Conservation (phyloP, 495 filamentous ascomycete species). For the Jackrogersella minutella region DNA sequence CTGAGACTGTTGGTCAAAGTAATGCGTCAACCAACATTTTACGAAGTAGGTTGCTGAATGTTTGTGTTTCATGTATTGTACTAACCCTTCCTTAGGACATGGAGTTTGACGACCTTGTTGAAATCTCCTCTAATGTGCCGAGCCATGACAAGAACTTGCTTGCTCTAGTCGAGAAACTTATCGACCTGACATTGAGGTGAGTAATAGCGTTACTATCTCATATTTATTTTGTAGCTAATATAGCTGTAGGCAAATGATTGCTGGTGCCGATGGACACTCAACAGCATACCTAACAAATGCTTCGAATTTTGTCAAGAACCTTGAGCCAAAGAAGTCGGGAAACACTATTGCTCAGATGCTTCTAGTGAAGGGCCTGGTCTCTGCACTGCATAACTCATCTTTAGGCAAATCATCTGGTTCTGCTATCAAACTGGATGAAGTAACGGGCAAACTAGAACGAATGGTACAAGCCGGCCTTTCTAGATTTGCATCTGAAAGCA, state of each 20-base stretch:
- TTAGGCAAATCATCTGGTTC: slow-evolving; percentile 12
- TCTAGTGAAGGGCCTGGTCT: slow-evolving; percentile 32
- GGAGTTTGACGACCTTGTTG: slow-evolving; percentile 47
- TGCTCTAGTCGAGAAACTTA: slow-evolving; percentile 34
- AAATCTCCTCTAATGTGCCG: slow-evolving; percentile 40
- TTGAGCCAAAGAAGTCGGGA: slow-evolving; percentile 4
- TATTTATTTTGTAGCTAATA: slow-evolving; percentile 9
- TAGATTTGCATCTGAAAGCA: slow-evolving; percentile 24
- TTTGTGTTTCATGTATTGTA: not conserved
- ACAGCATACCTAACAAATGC: slow-evolving; percentile 32
- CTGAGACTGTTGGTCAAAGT: slow-evolving; percentile 58
- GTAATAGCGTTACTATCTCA: not conserved
- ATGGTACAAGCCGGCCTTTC: slow-evolving; percentile 23
- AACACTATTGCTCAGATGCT: slow-evolving; percentile 29
- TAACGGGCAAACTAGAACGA: slow-evolving; percentile 27
- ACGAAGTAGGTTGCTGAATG: slow-evolving; percentile 48
- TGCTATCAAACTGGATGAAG: slow-evolving; percentile 15
- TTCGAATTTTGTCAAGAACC: slow-evolving; percentile 28
- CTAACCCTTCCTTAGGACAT: slow-evolving; percentile 43
- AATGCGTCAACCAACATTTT: slow-evolving; percentile 58
- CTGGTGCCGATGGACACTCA: slow-evolving; percentile 22
- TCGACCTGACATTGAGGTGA: slow-evolving; percentile 40
- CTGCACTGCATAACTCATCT: slow-evolving; percentile 22
- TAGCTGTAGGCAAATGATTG: slow-evolving; percentile 40
- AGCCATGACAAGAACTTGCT: slow-evolving; percentile 9